Percentiles rank a stretch among this genome's conserved stretches.
phyloP scores from a whole-genome alignment of 1,284 basidiomycete genomes.

The Puccinia triticina region DNA sequence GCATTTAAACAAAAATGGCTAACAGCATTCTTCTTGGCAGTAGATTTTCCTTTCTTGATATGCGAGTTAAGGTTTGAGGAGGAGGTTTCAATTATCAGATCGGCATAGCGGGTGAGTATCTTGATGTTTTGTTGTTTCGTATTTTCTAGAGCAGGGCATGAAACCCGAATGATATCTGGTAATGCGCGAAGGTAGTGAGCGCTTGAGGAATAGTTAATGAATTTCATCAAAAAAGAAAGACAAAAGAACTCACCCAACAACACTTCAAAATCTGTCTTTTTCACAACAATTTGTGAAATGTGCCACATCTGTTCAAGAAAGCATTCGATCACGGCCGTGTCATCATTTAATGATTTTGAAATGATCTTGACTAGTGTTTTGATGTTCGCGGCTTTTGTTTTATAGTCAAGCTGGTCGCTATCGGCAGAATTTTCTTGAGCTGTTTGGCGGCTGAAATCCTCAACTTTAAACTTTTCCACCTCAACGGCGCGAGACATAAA shows the following conservation, averaged over 20 bases:
- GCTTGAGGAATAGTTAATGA: neutral
- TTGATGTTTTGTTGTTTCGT: conserved; percentile 5
- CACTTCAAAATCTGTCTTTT: conserved; percentile 12
- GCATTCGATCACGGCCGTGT: conserved; percentile 15
- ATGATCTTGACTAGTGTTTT: conserved; percentile 24
- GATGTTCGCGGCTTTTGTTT: conserved; percentile 14
- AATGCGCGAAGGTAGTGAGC: neutral
- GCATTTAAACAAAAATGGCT: neutral
- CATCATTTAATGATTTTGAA: conserved; percentile 3
- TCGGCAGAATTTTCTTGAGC: neutral
- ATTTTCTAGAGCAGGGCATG: conserved; percentile 13
- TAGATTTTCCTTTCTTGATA: conserved; percentile 2
- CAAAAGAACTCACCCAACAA: conserved; percentile 8
- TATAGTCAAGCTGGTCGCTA: conserved; percentile 17
- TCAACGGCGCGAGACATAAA: conserved; percentile 46
- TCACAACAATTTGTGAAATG: conserved; percentile 2
- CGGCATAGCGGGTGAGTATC: conserved; percentile 27
- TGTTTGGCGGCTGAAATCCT: neutral
- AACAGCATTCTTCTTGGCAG: conserved; percentile 12
- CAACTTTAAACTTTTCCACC: neutral
- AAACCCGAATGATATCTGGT: conserved; percentile 19
- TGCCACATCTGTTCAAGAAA: conserved; percentile 31
- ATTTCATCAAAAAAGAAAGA: neutral
- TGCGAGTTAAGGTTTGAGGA: neutral
- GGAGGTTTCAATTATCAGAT: conserved; percentile 16